A percentile compares a stretch with the other conserved stretches of the same genome.
phyloP scores from a whole-genome alignment of 768 basidiomycete genomes.

The Suillus cothurnatus region DNA sequence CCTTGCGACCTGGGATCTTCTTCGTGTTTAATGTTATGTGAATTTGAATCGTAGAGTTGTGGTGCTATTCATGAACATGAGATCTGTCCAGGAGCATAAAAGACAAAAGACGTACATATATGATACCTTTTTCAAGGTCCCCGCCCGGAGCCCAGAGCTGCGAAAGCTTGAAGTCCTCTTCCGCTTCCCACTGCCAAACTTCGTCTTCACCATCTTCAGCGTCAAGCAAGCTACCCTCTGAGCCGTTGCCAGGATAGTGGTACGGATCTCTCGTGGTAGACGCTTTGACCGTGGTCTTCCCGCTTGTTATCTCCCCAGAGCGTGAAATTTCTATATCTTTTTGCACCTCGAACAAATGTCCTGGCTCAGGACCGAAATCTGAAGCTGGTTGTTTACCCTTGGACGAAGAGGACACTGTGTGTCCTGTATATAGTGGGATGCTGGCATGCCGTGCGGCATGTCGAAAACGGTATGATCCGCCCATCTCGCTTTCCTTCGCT shows the following conservation, averaged over 20 bases:
- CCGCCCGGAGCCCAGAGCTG: conserved; percentile 57
- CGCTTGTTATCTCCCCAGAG: conserved; percentile 56
- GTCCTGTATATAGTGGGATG: neutral
- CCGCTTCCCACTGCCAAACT: conserved; percentile 69
- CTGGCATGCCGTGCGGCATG: conserved; percentile 29
- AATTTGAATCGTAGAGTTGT: conserved; percentile 50
- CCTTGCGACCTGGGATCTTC: conserved; percentile 54
- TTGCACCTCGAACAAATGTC: conserved; percentile 65
- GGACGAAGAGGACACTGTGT: conserved; percentile 1
- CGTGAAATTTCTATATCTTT: conserved; percentile 45
- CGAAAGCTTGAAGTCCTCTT: conserved; percentile 62
- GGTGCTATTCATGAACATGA: conserved; percentile 43
- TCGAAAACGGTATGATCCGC: conserved; percentile 20
- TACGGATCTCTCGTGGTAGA: conserved; percentile 57
- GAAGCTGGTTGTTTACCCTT: conserved; percentile 24
- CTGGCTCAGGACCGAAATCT: conserved; percentile 30
- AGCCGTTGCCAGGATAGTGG: conserved; percentile 42
- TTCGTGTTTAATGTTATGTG: conserved; percentile 66
- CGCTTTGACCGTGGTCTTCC: conserved; percentile 49
- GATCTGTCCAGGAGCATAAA: neutral
- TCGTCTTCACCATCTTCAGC: conserved; percentile 40
- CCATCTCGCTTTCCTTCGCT: conserved; percentile 27
- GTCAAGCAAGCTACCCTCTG: conserved; percentile 33
- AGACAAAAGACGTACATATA: conserved; percentile 54
- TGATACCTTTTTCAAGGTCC: conserved; percentile 48